These are phyloP conservation scores for Penicillium sp. DNA, from an alignment of 2,329 filamentous ascomycete genomes.

Conservation along the genomic window DNA sequence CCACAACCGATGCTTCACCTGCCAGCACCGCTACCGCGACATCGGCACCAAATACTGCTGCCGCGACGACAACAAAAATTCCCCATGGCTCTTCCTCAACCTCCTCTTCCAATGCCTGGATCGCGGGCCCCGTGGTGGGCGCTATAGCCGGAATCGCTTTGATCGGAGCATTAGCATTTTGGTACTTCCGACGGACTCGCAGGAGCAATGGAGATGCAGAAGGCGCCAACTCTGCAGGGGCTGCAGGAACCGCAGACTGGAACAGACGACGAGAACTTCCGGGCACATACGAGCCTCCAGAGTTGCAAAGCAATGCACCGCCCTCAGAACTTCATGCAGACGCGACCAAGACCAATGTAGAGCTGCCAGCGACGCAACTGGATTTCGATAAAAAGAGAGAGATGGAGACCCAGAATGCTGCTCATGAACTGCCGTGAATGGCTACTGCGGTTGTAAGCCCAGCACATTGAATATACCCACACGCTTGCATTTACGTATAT, in stretches of 20 bases:
- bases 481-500: neutral
- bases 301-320: neutral
- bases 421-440: neutral
- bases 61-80: neutral
- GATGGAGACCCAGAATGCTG: neutral
- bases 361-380: neutral
- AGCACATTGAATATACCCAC: neutral
- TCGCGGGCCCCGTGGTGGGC: neutral
- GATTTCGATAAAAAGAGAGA: neutral
- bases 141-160: neutral
- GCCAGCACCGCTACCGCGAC: neutral
- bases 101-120: neutral
- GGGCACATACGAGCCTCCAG: neutral
- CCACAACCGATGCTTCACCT: neutral
- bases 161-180: neutral
- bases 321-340: neutral
- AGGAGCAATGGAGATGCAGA: neutral
- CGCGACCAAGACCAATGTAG: neutral
- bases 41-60: neutral
- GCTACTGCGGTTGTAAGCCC: neutral
- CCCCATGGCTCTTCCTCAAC: neutral
- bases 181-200: neutral
- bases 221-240: neutral
- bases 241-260: neutral
- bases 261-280: neutral